Evolutionary conservation across 202 grass and related monocot genomes (phyloP), one percentile per base, ranked within the genome.

Genomic region (Schoenoplectus triqueter): DNA sequence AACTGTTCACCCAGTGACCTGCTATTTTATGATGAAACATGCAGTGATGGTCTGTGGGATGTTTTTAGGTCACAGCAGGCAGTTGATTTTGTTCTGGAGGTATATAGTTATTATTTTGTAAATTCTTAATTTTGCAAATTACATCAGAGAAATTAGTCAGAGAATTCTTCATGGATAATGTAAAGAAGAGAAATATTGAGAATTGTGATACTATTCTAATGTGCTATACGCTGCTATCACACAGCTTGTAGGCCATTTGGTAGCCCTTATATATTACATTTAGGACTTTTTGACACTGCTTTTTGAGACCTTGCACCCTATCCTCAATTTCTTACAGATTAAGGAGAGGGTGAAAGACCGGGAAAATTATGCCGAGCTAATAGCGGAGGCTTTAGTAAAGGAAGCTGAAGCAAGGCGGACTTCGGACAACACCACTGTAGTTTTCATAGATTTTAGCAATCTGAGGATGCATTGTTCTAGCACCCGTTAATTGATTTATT

Each of bases 41-140:
- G 59, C 67, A 97, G 92, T 83, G 94, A 97, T 67, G 94, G 92
- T 51, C 89, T 97, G 5, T 97, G 94, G 94, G 92, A 97, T 87
- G 94, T 94, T 59, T 88, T 94, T 85, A 90, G 65, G 76, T 73
- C 86, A 10, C 94, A 86, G 82, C 90, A 83, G 82, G 94, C 87
- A 52, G 90, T 87, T 3, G 89, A 92, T 69, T 66, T 88, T 90
- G 80, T 90, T 79, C 87, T 84, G 2, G 83, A 97, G 92, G 95
- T 94, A 64, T 82, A 63, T 42, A 67, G 39, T 78, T 66, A 70
- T 51, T n/a, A 68, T 57, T 3, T 61, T 2, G 71, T 77, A 68
- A 85, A 17, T 61, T 46, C 66, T 21, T 10, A 55, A 6, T 62
- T 44, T 52, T 61, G 1, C 80, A 64, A 76, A 81, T 54, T n/a